Percentiles rank a stretch among this genome's conserved stretches.
Conservation (phyloP, 2,329 filamentous ascomycete species). For the Purpureocillium takamizusanense region DNA sequence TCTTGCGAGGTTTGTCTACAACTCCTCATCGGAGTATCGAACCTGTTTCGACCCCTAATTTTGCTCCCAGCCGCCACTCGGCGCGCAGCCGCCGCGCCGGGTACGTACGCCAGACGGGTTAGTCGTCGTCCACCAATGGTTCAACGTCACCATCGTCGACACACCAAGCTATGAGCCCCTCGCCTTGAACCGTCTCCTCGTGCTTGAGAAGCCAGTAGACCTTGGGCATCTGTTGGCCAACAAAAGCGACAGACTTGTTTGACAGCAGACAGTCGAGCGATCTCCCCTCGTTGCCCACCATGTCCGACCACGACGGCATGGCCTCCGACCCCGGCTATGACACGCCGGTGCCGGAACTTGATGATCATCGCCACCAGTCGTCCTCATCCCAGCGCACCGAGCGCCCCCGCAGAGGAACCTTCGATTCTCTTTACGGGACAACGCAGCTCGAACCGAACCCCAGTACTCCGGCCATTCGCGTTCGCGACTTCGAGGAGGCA, state of each 20-base stretch:
- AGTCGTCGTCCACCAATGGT: constrained; percentile 4
- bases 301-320: constrained; percentile 60
- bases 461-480: constrained; percentile 29
- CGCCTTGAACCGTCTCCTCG: constrained; percentile 13
- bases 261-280: constrained; percentile 9
- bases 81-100: constrained; percentile 28
- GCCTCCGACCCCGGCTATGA: constrained; percentile 55
- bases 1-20: too few relatives aligned
- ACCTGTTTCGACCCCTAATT: constrained; percentile 10
- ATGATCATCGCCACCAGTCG: constrained; percentile 73
- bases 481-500: constrained; percentile 82
- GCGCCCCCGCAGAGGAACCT: constrained; percentile 59
- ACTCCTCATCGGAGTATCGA: not conserved
- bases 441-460: constrained; percentile 33
- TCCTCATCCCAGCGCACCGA: constrained; percentile 51
- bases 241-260: too few relatives aligned
- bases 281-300: constrained; percentile 23
- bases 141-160: constrained; percentile 7
- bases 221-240: too few relatives aligned
- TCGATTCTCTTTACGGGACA: constrained; percentile 58
- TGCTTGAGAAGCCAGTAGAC: not conserved
- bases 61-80: constrained; percentile 22
- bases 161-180: constrained; percentile 17
- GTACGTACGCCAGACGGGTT: constrained; percentile 11
- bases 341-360: constrained; percentile 69